Evolutionary conservation across 2,329 filamentous ascomycete genomes (phyloP), one percentile per base, ranked within the genome.

Genomic region (Trichoderma atroviride): DNA sequence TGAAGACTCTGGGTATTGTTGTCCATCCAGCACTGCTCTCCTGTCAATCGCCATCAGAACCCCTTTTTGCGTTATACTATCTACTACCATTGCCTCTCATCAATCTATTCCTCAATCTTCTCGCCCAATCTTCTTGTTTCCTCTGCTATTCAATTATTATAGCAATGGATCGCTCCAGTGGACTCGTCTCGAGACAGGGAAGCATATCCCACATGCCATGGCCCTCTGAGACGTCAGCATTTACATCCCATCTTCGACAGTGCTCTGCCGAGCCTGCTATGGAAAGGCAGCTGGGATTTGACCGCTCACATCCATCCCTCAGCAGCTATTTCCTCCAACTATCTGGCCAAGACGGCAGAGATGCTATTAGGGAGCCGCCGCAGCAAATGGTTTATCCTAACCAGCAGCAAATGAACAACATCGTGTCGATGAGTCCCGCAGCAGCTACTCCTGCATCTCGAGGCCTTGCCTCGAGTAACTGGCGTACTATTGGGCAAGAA

Each of bases 131-230:
- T 7, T 27, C 13, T 52, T 14, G 16, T 22, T 13, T 31, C 55
- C 7, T 52, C 52, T 59, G 31, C 29, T 22, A 24, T 22, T 47
- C 35, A 31, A 37, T 62, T 58, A 24, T n/a, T 31, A 40, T 14
- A 16, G 40, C 35, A 3, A 70, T 70, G 69, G 69, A 70, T 35
- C 69, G 35, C 22, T 31, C 62, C 33, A n/a, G 27, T 50, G 66
- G 69, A 24, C 35, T 65, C 24, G 27, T 14, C 29, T 59, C 69
- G 43, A 70, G 69, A 35, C 40, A 59, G 19, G 69, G 55, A 29
- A 61, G 63, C 35, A 40, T 70, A 52, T 61, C 63, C 10, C 58
- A 31, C 35, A 43, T 58, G 16, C 64, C 69, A 4, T 70, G 63
- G 69, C 37, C 63, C 19, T 43, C 62, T 9, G 53, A 58, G 7